Percentiles rank a stretch among this genome's conserved stretches.
These are phyloP conservation scores for Globisporangium iwayamae DNA, from an alignment of 352 stramenopile species.

Conservation along the genomic window DNA sequence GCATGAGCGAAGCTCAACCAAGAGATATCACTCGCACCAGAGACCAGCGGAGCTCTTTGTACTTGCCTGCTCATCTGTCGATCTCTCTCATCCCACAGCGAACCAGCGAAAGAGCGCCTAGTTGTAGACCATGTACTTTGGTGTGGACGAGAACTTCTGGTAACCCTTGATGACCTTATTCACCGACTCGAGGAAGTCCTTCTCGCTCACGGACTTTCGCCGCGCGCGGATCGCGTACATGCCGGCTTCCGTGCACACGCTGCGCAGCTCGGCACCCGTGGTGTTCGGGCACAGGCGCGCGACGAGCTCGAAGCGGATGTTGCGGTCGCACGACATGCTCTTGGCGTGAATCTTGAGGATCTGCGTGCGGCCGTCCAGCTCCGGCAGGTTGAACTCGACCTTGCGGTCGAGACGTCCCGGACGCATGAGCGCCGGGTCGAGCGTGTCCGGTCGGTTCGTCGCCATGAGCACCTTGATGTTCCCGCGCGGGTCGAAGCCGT, in stretches of 20 bases:
- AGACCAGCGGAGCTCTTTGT: background rate
- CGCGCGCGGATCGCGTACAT: constrained; percentile 98
- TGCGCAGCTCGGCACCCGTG: constrained; percentile 97
- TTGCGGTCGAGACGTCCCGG: constrained; percentile 98
- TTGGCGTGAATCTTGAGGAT: constrained; percentile 99
- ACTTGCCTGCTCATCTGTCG: background rate
- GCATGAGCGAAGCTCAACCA: background rate
- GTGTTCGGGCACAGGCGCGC: constrained; percentile 97
- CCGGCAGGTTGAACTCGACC: constrained; percentile 98
- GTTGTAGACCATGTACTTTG: constrained; percentile 99
- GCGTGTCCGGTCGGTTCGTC: constrained; percentile 96
- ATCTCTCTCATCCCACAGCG: background rate
- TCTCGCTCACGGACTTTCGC: constrained; percentile 98
- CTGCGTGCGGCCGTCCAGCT: constrained; percentile 97
- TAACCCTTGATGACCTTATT: constrained; percentile 99
- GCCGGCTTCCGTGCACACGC: constrained; percentile 98
- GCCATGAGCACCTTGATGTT: constrained; percentile 99
- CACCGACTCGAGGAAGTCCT: constrained; percentile 99
- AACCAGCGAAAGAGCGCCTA: constrained; percentile 32
- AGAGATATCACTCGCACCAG: background rate
- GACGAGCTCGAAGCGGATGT: constrained; percentile 99
- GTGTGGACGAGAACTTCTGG: constrained; percentile 99
- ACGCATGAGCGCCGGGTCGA: constrained; percentile 95
- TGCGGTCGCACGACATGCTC: constrained; percentile 98
- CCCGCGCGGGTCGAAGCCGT: constrained; percentile 97